Base-by-base conservation (phyloP, 2,329 filamentous ascomycete species). In the Triangularia setosa region DNA sequence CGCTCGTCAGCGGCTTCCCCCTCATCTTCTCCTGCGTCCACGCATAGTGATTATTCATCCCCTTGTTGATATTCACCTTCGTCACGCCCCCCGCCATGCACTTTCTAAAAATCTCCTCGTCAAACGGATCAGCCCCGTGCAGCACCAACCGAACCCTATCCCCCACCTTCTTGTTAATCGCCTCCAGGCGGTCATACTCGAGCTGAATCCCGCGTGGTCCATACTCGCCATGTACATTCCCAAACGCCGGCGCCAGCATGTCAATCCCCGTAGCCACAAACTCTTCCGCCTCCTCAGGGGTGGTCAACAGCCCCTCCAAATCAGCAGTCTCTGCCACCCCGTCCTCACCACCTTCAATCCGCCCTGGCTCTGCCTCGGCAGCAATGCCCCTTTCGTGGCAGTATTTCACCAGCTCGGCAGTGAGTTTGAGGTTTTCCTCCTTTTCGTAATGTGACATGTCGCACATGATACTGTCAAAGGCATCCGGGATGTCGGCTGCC, bases 151-250 rank as follows among this genome's bases (percentile, higher is more conserved):
- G 73, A 53, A 83, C 81, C 18, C 75, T 72, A 67, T 80, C 79
- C 60, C 79, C 79, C 4, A 82, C 80, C 6, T 75, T 74, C 58
- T 71, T 70, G 69, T 79, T 77, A 69, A 83, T 80, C 18, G 70
- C 73, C n/a, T 78, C 73, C 2, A 85, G 75, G 2, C 78, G 73
- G 27, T 78, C 84, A 73, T 85, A 89, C 71, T 90, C 87, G 18
- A 90, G 75, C 73, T 82, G 79, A 24, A 87, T 85, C 0, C 89
- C 89, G 16, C 84, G 77, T 0, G 85, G 82, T 0, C 89, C 89
- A 75, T 92, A 92, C 69, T 87, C 85, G 5, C 90, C 90, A 75
- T 92, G 90, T 54, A 92, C 87, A 71, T 92, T 92, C 3, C 90
- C 90, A 76, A 92, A 91, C 0, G 88, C 88, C 0, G 90, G 90